Base-by-base conservation (phyloP, 495 filamentous ascomycete genomes). In the Xylona heveae region DNA sequence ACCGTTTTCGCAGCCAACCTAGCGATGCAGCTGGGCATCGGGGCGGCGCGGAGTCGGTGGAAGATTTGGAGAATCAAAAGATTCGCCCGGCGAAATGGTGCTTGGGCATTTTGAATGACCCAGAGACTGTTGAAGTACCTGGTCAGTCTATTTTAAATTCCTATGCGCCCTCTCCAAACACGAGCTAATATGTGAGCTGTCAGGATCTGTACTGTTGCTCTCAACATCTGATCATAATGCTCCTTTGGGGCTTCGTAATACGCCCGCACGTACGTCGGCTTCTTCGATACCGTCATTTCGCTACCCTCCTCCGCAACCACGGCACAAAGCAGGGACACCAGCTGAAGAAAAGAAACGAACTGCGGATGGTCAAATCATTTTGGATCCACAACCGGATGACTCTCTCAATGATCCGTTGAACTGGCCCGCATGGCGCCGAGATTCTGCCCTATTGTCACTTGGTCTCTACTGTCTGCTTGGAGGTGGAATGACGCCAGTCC, bases 391-490 rank as follows among this genome's bases (percentile, higher is more conserved):
- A 45, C 88, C 88, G 1, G 84, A 94, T 26, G 80, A 92, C 23
- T 80, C 79, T 0, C 55, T 61, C 17, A 92, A 97, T 38, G 88
- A 97, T 43, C 88, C 88, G 0, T 51, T 97, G 26, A 97, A 97
- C 42, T 97, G 88, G 88, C 69, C 79, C 2, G 51, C 60, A 1
- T 81, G 78, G 76, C 66, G 81, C 20, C 58, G 88, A 51, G 81
- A 94, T 56, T 45, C 65, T 19, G 80, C 88, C 0, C 50, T 97
- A 40, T 38, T 92, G 4, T 88, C 76, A 0, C 56, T 97, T 7
- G 84, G 88, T 0, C 74, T 91, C 42, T 92, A 90, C 49, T 91
- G 78, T 45, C 70, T 93, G 63, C 58, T 94, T 35, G 85, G 85
- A 34, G 85, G 88, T 12, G 85, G 85, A 21, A 92, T 91, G 63